Conservation (phyloP, 306 rosid genomes). For the Canavalia gladiata region DNA sequence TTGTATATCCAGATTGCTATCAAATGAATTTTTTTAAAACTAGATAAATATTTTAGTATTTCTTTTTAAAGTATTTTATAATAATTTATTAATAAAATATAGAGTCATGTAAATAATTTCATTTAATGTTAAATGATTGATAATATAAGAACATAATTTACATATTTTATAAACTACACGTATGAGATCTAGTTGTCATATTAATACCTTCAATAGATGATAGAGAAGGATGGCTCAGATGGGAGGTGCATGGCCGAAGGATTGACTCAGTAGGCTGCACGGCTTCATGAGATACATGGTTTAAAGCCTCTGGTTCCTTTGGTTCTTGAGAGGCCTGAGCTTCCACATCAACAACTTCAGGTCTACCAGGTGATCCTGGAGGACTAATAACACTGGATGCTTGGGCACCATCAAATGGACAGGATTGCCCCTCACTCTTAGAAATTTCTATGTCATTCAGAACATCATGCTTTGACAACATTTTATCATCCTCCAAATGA, state of each 20-base stretch:
- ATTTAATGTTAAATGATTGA: too few relatives aligned
- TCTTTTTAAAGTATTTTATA: too few relatives aligned
- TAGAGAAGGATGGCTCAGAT: conserved; percentile 49
- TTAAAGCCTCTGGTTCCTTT: conserved; percentile 51
- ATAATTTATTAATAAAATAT: too few relatives aligned
- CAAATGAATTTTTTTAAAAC: too few relatives aligned
- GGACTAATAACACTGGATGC: conserved; percentile 50
- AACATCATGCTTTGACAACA: conserved; percentile 58
- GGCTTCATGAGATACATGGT: conserved; percentile 53
- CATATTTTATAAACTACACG: too few relatives aligned
- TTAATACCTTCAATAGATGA: conserved; percentile 64
- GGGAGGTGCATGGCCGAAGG: conserved; percentile 76
- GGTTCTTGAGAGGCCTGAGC: conserved; percentile 58
- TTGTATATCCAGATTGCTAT: too few relatives aligned
- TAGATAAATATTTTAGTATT: too few relatives aligned
- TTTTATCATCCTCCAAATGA: conserved; percentile 61
- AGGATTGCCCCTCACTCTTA: conserved; percentile 56
- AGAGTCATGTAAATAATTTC: too few relatives aligned
- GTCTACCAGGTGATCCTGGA: conserved; percentile 62
- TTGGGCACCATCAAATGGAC: conserved; percentile 50
- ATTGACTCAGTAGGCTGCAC: conserved; percentile 50
- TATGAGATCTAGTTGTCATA: neutral
- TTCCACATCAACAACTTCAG: conserved; percentile 73
- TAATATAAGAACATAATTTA: too few relatives aligned
- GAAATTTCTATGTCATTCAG: conserved; percentile 50